Evolutionary conservation across 176 grass and related monocot genomes (phyloP).

Genomic region (Carex cristatella): DNA sequence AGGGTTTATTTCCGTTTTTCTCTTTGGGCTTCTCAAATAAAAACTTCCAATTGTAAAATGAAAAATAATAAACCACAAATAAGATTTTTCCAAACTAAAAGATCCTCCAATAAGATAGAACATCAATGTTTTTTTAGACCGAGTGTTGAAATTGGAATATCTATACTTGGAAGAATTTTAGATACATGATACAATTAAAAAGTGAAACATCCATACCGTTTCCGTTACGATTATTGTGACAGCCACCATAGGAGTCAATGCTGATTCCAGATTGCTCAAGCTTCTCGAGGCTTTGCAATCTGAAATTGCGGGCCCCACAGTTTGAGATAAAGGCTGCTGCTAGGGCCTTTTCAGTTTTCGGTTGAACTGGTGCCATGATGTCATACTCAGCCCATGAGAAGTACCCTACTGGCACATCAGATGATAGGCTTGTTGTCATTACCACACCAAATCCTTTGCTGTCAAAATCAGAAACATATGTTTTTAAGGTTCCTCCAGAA

Average conservation of each 20-base stretch:
- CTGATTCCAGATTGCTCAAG: conserved; percentile 71
- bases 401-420: conserved; percentile 94
- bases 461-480: conserved; percentile 23
- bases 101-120: not conserved
- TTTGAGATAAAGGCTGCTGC: conserved; percentile 99
- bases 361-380: conserved; percentile 74
- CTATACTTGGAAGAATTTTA: not conserved
- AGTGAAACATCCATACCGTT: conserved; percentile 43
- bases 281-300: conserved; percentile 83
- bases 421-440: conserved; percentile 93
- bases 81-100: not conserved
- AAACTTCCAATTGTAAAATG: not conserved
- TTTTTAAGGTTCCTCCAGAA: not conserved
- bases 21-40: not conserved
- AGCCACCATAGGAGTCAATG: conserved; percentile 99
- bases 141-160: not conserved
- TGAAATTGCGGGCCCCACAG: conserved; percentile 90
- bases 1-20: not conserved
- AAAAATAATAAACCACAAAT: not conserved
- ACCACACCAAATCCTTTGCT: conserved; percentile 87
- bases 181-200: not conserved
- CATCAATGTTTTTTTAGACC: not conserved
- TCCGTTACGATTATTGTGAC: conserved; percentile 86
- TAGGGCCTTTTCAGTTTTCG: conserved; percentile 70
- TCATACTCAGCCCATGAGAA: conserved; percentile 99